Conservation (phyloP, 2,329 filamentous ascomycete genomes). For the Nakataea oryzae region DNA sequence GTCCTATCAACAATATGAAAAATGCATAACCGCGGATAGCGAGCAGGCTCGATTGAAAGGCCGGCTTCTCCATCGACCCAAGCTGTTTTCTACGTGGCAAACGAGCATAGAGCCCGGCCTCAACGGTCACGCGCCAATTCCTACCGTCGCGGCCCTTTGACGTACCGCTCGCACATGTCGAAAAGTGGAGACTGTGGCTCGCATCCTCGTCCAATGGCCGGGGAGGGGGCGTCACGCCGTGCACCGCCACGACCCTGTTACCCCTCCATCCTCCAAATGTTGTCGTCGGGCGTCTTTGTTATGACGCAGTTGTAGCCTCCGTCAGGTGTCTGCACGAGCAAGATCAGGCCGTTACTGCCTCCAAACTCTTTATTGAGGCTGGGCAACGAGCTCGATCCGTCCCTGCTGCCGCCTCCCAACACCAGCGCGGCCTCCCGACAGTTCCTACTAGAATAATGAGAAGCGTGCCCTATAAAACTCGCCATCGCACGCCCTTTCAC, state of each 20-base stretch:
- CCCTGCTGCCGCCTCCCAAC: neutral
- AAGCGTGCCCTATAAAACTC: neutral
- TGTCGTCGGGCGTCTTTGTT: slow-evolving; percentile 11
- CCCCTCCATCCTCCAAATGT: slow-evolving; percentile 9
- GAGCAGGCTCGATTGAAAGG: too few species aligned
- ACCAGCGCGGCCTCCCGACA: neutral
- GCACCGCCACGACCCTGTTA: neutral
- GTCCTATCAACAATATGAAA: too few species aligned
- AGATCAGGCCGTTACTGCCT: slow-evolving; percentile 5
- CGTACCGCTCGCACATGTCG: neutral
- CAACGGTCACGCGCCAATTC: neutral
- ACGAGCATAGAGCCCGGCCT: neutral
- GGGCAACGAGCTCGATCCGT: neutral
- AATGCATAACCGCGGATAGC: too few species aligned
- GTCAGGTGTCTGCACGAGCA: neutral
- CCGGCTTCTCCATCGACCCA: neutral
- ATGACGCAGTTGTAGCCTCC: slow-evolving; percentile 17
- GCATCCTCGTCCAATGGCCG: neutral
- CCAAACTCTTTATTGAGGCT: neutral
- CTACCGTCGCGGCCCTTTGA: neutral
- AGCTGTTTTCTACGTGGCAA: neutral
- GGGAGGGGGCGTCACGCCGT: neutral
- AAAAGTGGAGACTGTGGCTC: neutral
- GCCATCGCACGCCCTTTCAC: too few species aligned
- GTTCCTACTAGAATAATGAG: neutral